These are phyloP conservation scores for Prunus yedoensis DNA, from an alignment of 331 rosid genomes.

Conservation along the genomic window DNA sequence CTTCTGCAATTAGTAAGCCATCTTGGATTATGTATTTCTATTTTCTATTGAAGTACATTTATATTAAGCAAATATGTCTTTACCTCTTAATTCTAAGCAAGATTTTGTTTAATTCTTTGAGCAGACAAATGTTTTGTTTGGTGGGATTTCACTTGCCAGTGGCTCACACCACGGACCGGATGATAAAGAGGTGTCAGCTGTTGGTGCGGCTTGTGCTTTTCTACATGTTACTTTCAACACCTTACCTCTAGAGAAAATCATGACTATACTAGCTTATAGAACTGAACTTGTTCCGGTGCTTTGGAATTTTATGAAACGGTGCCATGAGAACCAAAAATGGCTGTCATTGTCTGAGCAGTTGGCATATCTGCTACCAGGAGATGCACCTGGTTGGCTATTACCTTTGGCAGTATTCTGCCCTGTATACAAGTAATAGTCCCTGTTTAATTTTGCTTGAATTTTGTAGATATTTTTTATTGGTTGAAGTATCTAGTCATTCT, in stretches of 20 bases:
- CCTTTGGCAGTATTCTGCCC: slow-evolving; percentile 98
- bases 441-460: slow-evolving; percentile 16
- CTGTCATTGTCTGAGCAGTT: slow-evolving; percentile 67
- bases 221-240: slow-evolving; percentile 79
- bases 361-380: slow-evolving; percentile 72
- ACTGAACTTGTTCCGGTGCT: slow-evolving; percentile 93
- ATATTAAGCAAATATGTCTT: slow-evolving; percentile 10
- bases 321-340: slow-evolving; percentile 89
- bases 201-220: slow-evolving; percentile 91
- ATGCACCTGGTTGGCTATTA: slow-evolving; percentile 97
- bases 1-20: slow-evolving; percentile 81
- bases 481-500: slow-evolving; percentile 17
- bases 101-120: neutral
- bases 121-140: slow-evolving; percentile 84
- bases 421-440: slow-evolving; percentile 82
- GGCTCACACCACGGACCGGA: slow-evolving; percentile 51
- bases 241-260: slow-evolving; percentile 81
- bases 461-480: slow-evolving; percentile 6
- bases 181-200: slow-evolving; percentile 81
- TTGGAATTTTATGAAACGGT: slow-evolving; percentile 89
- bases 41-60: neutral
- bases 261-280: slow-evolving; percentile 95
- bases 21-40: slow-evolving; percentile 21
- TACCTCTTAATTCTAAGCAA: slow-evolving; percentile 3
- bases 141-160: slow-evolving; percentile 59